Conservation (phyloP, 192 early-diverging fungal species). For the Coemansia sp. region DNA sequence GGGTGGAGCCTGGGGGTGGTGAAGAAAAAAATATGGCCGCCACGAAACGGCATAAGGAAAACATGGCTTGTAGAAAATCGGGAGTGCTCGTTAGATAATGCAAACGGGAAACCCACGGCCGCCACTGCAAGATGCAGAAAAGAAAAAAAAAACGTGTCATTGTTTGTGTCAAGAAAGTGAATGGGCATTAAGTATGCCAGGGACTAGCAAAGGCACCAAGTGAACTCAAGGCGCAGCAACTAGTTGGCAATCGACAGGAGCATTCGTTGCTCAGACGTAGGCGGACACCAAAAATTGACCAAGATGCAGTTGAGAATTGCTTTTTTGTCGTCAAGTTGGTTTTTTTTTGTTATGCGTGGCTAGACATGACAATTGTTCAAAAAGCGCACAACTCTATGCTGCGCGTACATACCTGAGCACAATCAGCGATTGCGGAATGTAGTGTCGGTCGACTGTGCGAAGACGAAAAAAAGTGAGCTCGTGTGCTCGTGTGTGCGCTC, state of each 20-base stretch:
- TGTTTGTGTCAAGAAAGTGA: background rate
- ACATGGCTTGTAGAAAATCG: constrained; percentile 26
- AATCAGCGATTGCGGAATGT: constrained; percentile 9
- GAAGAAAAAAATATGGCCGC: background rate
- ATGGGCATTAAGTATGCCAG: constrained; percentile 1
- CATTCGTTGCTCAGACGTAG: background rate
- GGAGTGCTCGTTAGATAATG: constrained; percentile 4
- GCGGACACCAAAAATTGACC: background rate
- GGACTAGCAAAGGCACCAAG: constrained; percentile 2
- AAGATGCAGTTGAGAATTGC: constrained; percentile 5
- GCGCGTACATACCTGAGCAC: constrained; percentile 5
- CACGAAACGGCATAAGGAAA: constrained; percentile 8
- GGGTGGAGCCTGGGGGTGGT: background rate
- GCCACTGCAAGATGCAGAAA: constrained; percentile 4
- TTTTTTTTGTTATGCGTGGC: too few relatives aligned
- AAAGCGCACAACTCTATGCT: constrained; percentile 5
- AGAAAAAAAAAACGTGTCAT: background rate
- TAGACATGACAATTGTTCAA: background rate
- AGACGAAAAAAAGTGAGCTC: background rate
- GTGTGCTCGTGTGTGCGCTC: background rate
- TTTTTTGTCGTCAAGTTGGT: background rate
- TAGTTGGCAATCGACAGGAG: constrained; percentile 8
- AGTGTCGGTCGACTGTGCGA: constrained; percentile 6
- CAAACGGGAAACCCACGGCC: constrained; percentile 13
- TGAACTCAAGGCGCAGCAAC: constrained; percentile 2